Base-by-base conservation (phyloP, 192 early-diverging fungal species). In the Coemansia sp. region DNA sequence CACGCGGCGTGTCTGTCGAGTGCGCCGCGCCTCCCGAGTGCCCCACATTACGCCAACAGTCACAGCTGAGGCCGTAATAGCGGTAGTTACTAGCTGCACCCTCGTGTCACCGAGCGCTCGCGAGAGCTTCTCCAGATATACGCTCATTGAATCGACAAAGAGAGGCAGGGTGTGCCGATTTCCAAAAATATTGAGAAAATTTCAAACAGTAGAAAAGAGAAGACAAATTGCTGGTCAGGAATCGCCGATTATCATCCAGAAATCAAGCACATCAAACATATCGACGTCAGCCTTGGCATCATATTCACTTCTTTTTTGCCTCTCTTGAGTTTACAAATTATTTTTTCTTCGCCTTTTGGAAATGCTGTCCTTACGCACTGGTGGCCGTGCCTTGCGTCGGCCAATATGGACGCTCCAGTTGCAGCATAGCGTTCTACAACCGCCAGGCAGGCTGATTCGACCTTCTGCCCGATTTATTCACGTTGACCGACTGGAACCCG, bases 21-120 rank as follows among this genome's bases (percentile, higher is more conserved):
- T 78, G 17, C 87, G 87, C 11, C 80, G 85, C 2, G 66, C 67
- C 57, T 66, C 73, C 34, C 87, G 89, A 32, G 85, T 63, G 0
- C 80, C 84, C 61, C 90, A 82, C 38, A 92, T 87, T 4, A 78
- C 68, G 4, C 85, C 71, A 3, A 87, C 89, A 37, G 91, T 92
- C 5, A 87, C 64, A 14, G 85, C 84, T 2, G 91, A 90, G 15
- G 90, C 88, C 1, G 88, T 86, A n/a, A 87, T 66, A 3, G 90
- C 89, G 4, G 88, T 88, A 0, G 71, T 63, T n/a, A 74, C 68
- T 59, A 85, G 77, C 77, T 85, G 84, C 55, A 74, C 68, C 12
- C 79, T 70, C 39, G 44, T 69, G 48, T 76, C 70, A 23, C 55
- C 46, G 36, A 82, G 70, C 21, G 57, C 71, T 19, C 73, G 70